Evolutionary conservation across 768 basidiomycete genomes (phyloP), one percentile per base, ranked within the genome.

Genomic region (Calocybe cyanea): DNA sequence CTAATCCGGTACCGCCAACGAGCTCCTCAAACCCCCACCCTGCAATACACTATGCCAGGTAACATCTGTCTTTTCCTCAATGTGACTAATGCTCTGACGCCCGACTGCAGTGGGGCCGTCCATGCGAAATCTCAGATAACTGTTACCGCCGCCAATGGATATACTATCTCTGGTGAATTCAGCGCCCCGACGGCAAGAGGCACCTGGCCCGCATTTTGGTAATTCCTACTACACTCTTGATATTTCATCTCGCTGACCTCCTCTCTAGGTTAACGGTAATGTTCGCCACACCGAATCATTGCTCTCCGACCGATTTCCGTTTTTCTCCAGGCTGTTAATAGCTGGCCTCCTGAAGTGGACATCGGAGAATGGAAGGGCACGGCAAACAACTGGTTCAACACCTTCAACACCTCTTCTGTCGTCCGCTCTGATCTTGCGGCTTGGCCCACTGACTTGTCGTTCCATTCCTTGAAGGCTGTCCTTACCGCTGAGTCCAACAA

Each of bases 351-450:
- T 2, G 72, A 73, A 52, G 49, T 59, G 6, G 71, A 72, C 47
- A 67, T 72, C 23, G 70, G 68, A 7, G 72, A 73, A 58, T 72
- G 71, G 71, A 73, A 72, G 57, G 70, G 71, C 23, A 71, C 70
- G 7, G 56, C 58, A 21, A 57, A 70, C 47, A 72, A 67, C 49
- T 73, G 72, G 72, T 70, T 55, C 51, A 65, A 73, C 51, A 73
- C 70, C 1, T 73, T 73, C 58, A 73, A 72, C 52, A 73, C 70
- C 2, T 71, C 71, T 6, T 66, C 67, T 7, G 52, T 66, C 35
- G 71, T 72, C 24, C 58, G 61, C 33, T 69, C 69, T 34, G 61
- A 65, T 45, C 60, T 71, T 42, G 66, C 72, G 35, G 43, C 52
- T 40, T 73, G 72, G 72, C 72, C 72, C 4, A 54, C 62, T 17